Conservation (phyloP, 1,284 basidiomycete species). For the Cystobasidiaceae sp. region DNA sequence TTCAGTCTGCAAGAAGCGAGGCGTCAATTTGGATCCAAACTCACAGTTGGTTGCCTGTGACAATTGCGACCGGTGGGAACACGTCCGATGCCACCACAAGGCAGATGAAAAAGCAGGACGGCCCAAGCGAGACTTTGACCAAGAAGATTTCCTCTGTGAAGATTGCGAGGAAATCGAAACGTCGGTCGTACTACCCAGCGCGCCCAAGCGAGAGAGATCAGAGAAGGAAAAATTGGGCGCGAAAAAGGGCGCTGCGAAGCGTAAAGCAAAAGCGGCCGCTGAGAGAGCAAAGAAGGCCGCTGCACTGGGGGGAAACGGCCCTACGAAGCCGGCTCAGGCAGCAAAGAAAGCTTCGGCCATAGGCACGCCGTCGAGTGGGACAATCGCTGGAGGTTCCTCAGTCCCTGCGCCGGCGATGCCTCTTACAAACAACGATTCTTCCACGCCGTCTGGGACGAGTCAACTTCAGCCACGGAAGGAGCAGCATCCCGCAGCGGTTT, state of each 20-base stretch:
- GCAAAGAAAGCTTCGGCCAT: background rate
- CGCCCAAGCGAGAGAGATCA: slow-evolving; percentile 17
- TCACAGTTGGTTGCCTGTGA: slow-evolving; percentile 72
- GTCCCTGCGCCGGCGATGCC: too few species aligned
- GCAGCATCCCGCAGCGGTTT: too few species aligned
- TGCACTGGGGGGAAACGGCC: background rate
- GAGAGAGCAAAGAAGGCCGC: slow-evolving; percentile 25
- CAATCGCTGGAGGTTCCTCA: background rate
- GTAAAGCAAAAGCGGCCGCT: slow-evolving; percentile 12
- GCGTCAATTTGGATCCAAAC: slow-evolving; percentile 55
- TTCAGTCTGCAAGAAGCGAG: slow-evolving; percentile 25
- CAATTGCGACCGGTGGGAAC: slow-evolving; percentile 64
- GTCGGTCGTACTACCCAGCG: slow-evolving; percentile 10
- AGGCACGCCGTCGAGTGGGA: background rate
- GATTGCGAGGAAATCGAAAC: slow-evolving; percentile 20
- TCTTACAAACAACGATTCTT: too few species aligned
- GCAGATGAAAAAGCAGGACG: slow-evolving; percentile 39
- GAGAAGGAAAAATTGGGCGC: slow-evolving; percentile 20
- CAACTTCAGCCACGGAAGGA: too few species aligned
- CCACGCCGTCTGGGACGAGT: too few species aligned
- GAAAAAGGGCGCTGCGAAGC: slow-evolving; percentile 24
- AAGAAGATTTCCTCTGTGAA: slow-evolving; percentile 34
- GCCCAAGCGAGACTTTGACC: slow-evolving; percentile 35
- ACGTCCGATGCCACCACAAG: slow-evolving; percentile 45
- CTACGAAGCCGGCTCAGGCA: background rate